Evolutionary conservation across 2,329 filamentous ascomycete species (phyloP), one percentile per base, ranked within the genome.

Genomic region (Fusarium zealandicum): DNA sequence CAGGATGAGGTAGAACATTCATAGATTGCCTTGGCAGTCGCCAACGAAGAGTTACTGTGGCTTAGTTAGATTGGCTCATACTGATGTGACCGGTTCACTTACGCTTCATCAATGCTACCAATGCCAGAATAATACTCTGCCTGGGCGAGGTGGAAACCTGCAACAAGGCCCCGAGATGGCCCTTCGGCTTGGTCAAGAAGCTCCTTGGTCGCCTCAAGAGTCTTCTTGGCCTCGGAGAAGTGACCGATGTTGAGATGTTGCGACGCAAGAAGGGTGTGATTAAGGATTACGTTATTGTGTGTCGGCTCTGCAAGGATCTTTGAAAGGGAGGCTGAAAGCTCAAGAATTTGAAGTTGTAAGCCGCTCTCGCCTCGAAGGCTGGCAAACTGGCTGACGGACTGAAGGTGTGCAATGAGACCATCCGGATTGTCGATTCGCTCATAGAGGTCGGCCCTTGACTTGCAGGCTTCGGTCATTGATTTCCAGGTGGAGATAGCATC

Each of bases 121-220:
- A 87, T 82, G 2, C 83, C 82, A 14, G 93, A 76, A 22, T 88
- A 79, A 70, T 92, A 92, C 70, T 96, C 90, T 1, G 90, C 87
- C 56, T 87, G 86, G 0, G 86, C 84, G 6, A 96, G 75, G 60
- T 92, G 83, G 70, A 89, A 89, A 13, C 73, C 73, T 9, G 78
- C 78, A 16, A 78, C 60, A 6, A 77, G 71, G 14, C 80, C 75
- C 11, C 70, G 70, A 3, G 76, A 73, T 3, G 70, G 56, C 0
- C 67, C 66, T n/a, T 75, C 69, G n/a, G 74, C 68, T 44, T 75
- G 68, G 35, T 72, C 64, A 8, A 77, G 59, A 14, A 80, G 79
- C 16, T 76, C 72, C 57, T 86, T 81, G 3, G 86, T 85, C 48
- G 82, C 80, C 1, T 81, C 78, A 13, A 97, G 78, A 0, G 77